Evolutionary conservation across 805 yeast species (phyloP).

Genomic region (Deakozyma indianensis): DNA sequence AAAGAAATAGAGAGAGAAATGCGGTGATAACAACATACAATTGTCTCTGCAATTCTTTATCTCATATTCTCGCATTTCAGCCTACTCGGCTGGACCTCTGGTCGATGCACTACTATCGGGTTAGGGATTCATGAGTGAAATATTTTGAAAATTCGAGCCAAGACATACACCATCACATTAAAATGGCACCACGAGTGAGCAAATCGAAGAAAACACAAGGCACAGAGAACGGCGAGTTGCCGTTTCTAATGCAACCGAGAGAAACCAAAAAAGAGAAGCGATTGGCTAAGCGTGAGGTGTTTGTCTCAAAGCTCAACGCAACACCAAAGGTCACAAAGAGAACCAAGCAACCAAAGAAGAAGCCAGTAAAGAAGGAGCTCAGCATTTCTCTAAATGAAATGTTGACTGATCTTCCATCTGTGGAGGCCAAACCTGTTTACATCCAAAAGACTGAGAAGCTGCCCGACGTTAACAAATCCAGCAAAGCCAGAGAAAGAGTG

Average conservation of each 20-base stretch:
- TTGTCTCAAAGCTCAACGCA: neutral
- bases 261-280: neutral
- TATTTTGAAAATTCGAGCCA: too few species aligned
- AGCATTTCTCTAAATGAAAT: neutral
- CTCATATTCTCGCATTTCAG: too few species aligned
- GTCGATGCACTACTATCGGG: too few species aligned
- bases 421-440: neutral
- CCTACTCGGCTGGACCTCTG: too few species aligned
- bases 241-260: slow-evolving; percentile 1
- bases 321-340: neutral
- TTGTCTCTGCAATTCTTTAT: too few species aligned
- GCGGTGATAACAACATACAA: too few species aligned
- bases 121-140: too few species aligned
- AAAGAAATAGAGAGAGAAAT: too few species aligned
- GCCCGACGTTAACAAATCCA: neutral
- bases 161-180: too few species aligned
- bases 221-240: too few species aligned
- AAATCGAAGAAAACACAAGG: too few species aligned
- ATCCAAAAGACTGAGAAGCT: neutral
- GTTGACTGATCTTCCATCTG: neutral
- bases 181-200: too few species aligned
- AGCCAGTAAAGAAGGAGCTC: neutral
- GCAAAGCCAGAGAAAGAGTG: neutral
- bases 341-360: neutral
- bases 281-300: neutral